Percentiles rank a stretch among this genome's conserved stretches.
Conservation (phyloP, 768 basidiomycete species). For the Trichaptum fuscoviolaceum region DNA sequence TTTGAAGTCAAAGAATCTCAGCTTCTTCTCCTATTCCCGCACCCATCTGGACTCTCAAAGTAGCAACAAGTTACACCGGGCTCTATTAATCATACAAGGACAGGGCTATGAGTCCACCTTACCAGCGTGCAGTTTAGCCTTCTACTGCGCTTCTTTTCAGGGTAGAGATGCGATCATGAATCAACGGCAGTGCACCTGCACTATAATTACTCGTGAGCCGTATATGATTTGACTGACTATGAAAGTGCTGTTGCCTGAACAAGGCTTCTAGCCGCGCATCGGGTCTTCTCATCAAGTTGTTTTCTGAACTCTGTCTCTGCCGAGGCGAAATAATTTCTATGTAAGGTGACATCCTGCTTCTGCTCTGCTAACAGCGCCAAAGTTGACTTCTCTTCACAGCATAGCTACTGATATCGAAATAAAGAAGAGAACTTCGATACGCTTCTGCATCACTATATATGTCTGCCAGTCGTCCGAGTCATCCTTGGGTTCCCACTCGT, state of each 20-base stretch:
- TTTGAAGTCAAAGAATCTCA: too few relatives aligned
- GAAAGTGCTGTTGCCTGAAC: not conserved
- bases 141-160: not conserved
- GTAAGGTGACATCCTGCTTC: not conserved
- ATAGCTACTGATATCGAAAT: not conserved
- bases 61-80: too few relatives aligned
- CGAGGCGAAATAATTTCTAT: not conserved
- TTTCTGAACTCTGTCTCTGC: not conserved
- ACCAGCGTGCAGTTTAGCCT: not conserved
- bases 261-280: not conserved
- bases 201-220: not conserved
- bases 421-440: not conserved
- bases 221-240: not conserved
- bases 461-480: not conserved
- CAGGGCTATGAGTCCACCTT: not conserved
- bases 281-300: not conserved
- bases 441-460: not conserved
- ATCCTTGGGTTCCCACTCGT: not conserved
- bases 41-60: too few relatives aligned
- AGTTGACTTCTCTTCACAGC: not conserved
- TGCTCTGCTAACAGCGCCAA: not conserved
- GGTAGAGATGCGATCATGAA: not conserved
- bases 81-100: not conserved
- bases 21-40: too few relatives aligned
- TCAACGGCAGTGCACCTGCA: not conserved